These are phyloP conservation scores for Trametes coccinea DNA, from an alignment of 768 basidiomycete genomes.

Conservation along the genomic window DNA sequence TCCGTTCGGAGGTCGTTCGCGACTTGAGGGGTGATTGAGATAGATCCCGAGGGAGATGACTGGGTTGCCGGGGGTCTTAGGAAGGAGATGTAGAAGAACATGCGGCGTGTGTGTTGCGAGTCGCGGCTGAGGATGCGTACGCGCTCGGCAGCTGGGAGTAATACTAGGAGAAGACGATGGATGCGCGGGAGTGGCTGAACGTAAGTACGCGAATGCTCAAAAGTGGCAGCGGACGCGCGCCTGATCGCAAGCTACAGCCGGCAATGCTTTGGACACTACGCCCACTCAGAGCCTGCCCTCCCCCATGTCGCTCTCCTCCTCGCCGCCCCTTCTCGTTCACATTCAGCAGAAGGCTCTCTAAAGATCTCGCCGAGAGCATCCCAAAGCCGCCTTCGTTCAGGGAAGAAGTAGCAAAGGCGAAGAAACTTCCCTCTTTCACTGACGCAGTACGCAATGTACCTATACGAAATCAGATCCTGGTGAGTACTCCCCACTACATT, in stretches of 20 bases:
- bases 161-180: neutral
- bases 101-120: constrained; percentile 29
- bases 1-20: constrained; percentile 91
- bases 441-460: constrained; percentile 49
- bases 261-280: constrained; percentile 29
- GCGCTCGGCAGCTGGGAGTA: constrained; percentile 8
- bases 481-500: constrained; percentile 32
- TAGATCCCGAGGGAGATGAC: constrained; percentile 39
- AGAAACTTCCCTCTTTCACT: constrained; percentile 41
- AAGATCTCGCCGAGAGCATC: neutral
- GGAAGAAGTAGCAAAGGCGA: constrained; percentile 36
- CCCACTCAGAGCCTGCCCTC: constrained; percentile 21
- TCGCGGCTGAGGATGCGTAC: constrained; percentile 4
- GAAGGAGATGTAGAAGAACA: constrained; percentile 91
- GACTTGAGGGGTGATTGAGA: constrained; percentile 80
- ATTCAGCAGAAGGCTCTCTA: constrained; percentile 16
- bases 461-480: constrained; percentile 54
- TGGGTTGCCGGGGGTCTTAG: constrained; percentile 78
- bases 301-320: constrained; percentile 19
- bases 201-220: neutral
- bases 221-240: constrained; percentile 10
- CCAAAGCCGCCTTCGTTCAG: constrained; percentile 34
- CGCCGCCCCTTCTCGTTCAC: constrained; percentile 26
- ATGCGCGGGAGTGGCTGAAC: neutral
- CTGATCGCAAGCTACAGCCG: neutral